These are phyloP conservation scores for Botrytis tulipae DNA, from an alignment of 2,329 filamentous ascomycete species.

Conservation along the genomic window DNA sequence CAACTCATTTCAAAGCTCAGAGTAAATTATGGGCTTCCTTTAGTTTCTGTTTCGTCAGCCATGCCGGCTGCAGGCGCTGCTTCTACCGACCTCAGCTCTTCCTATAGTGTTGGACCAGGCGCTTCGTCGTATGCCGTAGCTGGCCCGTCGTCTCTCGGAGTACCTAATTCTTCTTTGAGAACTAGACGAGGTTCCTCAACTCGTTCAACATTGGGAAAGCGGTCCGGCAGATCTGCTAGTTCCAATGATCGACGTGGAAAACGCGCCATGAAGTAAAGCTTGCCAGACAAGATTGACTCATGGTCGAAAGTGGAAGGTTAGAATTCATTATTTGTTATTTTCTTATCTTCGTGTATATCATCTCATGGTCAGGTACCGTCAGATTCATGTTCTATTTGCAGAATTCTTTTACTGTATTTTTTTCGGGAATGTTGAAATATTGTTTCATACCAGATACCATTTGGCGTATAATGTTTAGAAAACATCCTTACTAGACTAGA, in stretches of 20 bases:
- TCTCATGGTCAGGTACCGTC: constrained; percentile 19
- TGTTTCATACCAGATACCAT: constrained; percentile 18
- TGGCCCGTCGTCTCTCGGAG: background rate
- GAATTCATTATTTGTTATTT: background rate
- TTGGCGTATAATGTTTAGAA: constrained; percentile 14
- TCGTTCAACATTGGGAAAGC: constrained; percentile 25
- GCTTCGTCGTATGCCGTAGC: constrained; percentile 8
- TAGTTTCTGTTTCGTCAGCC: background rate
- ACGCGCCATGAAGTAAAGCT: constrained; percentile 36
- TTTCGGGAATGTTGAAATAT: constrained; percentile 1
- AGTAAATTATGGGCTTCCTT: constrained; percentile 4
- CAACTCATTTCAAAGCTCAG: constrained; percentile 9
- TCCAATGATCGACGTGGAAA: constrained; percentile 30
- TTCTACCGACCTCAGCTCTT: background rate
- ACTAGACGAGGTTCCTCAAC: constrained; percentile 17
- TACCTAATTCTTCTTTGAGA: background rate
- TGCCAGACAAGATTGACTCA: background rate
- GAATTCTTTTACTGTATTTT: constrained; percentile 5
- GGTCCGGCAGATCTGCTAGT: constrained; percentile 26
- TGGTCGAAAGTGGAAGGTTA: background rate
- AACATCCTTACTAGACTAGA: constrained; percentile 10
- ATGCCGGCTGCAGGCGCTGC: background rate
- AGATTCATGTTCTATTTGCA: constrained; percentile 12
- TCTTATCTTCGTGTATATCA: constrained; percentile 17
- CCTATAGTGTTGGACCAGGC: constrained; percentile 23